These are phyloP conservation scores for Populus ilicifolia DNA, from an alignment of 345 rosid genomes.

Conservation along the genomic window DNA sequence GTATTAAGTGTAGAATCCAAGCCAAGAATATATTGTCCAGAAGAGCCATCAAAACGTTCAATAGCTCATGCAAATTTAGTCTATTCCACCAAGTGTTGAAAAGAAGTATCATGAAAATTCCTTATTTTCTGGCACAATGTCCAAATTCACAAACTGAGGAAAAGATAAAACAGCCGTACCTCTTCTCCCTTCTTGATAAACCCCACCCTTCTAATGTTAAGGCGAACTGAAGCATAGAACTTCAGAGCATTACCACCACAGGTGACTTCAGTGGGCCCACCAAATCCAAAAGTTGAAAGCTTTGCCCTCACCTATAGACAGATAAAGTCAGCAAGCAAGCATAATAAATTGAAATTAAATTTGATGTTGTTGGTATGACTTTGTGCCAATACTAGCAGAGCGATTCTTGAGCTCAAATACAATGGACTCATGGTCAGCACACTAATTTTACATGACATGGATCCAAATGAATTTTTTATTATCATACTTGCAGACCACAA, in stretches of 20 bases:
- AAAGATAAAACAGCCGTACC: conserved; percentile 35
- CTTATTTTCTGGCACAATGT: not conserved
- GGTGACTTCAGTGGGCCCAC: conserved; percentile 91
- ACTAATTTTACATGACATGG: not conserved
- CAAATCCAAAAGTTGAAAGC: conserved; percentile 86
- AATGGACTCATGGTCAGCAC: not conserved
- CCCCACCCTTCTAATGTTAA: conserved; percentile 65
- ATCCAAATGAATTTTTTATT: not conserved
- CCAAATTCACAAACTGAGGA: not conserved
- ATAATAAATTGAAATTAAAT: not conserved
- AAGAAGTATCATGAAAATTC: not conserved
- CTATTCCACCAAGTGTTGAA: not conserved
- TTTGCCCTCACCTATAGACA: conserved; percentile 77
- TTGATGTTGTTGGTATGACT: not conserved
- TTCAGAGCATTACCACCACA: conserved; percentile 99
- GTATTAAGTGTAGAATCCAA: not conserved
- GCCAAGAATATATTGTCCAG: not conserved
- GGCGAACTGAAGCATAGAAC: conserved; percentile 94
- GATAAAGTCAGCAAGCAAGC: not conserved
- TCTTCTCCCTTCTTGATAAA: conserved; percentile 87
- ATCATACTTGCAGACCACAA: not conserved
- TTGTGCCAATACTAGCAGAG: not conserved
- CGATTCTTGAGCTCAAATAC: not conserved
- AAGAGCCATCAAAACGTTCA: not conserved
- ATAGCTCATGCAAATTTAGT: not conserved